phyloP scores from a whole-genome alignment of 2,329 filamentous ascomycete genomes.

The Aspergillus versicolor region DNA sequence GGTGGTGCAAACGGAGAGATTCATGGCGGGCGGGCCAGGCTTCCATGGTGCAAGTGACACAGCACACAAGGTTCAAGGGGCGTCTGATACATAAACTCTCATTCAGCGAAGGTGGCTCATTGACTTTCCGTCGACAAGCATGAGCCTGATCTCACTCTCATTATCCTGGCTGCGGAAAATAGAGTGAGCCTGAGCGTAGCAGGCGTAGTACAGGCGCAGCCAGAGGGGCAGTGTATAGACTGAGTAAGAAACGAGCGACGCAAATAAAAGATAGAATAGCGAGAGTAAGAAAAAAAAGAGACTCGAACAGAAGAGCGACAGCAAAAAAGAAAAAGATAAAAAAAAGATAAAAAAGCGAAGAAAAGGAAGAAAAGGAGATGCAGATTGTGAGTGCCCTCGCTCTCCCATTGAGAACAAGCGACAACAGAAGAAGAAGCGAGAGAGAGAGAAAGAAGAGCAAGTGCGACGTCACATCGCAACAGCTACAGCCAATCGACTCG shows the following conservation, averaged over 20 bases:
- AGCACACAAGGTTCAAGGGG: constrained; percentile 7
- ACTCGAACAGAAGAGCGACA: not conserved
- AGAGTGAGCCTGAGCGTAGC: not conserved
- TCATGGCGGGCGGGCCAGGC: constrained; percentile 5
- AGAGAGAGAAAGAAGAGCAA: not conserved
- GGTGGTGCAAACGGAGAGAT: not conserved
- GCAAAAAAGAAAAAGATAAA: not conserved
- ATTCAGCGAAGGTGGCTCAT: not conserved
- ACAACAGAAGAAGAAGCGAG: not conserved
- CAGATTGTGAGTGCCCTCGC: not conserved
- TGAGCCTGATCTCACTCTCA: not conserved
- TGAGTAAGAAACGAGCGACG: not conserved
- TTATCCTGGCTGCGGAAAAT: not conserved
- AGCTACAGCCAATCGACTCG: not conserved
- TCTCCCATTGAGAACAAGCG: no score
- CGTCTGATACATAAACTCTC: constrained; percentile 8
- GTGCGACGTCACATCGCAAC: constrained; percentile 14
- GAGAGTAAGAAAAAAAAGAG: not conserved
- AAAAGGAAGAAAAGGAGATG: not conserved
- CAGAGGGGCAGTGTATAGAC: not conserved
- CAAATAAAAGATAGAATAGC: not conserved
- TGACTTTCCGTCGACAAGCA: not conserved
- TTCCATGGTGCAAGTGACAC: constrained; percentile 13
- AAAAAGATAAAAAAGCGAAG: constrained; percentile 6
- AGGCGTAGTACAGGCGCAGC: not conserved